These are phyloP conservation scores for Colletotrichum theobromicola DNA, from an alignment of 2,329 filamentous ascomycete genomes.

Conservation along the genomic window DNA sequence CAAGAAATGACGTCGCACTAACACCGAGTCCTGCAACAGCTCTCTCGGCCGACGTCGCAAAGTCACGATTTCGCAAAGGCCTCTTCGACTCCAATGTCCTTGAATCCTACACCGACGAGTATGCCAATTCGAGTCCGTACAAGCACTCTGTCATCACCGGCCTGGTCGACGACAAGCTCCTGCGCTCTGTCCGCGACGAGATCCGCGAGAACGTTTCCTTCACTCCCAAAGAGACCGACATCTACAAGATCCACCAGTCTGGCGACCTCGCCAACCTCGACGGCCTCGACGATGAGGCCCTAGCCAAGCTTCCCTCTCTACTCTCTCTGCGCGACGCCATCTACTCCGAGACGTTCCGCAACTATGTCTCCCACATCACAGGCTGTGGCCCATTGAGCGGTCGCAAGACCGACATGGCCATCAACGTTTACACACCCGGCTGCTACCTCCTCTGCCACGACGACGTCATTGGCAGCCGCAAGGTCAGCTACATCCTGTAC, in stretches of 20 bases:
- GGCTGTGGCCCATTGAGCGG: slow-evolving; percentile 87
- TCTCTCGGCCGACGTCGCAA: slow-evolving; percentile 53
- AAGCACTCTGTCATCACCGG: slow-evolving; percentile 89
- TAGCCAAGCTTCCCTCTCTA: slow-evolving; percentile 87
- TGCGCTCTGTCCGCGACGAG: slow-evolving; percentile 86
- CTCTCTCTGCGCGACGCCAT: slow-evolving; percentile 90
- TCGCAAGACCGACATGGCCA: slow-evolving; percentile 97
- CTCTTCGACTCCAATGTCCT: slow-evolving; percentile 68
- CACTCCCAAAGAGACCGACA: slow-evolving; percentile 98
- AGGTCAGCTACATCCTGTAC: slow-evolving; percentile 97
- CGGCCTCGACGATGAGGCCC: slow-evolving; percentile 84
- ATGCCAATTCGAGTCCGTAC: slow-evolving; percentile 74
- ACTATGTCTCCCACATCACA: slow-evolving; percentile 87
- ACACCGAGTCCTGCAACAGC: slow-evolving; percentile 35
- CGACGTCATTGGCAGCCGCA: slow-evolving; percentile 96
- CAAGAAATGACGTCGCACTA: slow-evolving; percentile 8
- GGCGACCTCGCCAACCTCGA: slow-evolving; percentile 97
- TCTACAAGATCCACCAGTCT: slow-evolving; percentile 99
- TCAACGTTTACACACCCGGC: slow-evolving; percentile 97
- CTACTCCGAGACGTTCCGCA: slow-evolving; percentile 88
- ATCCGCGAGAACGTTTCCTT: slow-evolving; percentile 92
- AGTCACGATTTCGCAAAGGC: slow-evolving; percentile 66
- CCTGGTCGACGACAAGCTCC: slow-evolving; percentile 79
- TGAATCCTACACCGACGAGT: slow-evolving; percentile 63
- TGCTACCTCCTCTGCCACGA: slow-evolving; percentile 97